These are phyloP conservation scores for Lippia alba DNA, from an alignment of 305 asterid species.

Conservation along the genomic window DNA sequence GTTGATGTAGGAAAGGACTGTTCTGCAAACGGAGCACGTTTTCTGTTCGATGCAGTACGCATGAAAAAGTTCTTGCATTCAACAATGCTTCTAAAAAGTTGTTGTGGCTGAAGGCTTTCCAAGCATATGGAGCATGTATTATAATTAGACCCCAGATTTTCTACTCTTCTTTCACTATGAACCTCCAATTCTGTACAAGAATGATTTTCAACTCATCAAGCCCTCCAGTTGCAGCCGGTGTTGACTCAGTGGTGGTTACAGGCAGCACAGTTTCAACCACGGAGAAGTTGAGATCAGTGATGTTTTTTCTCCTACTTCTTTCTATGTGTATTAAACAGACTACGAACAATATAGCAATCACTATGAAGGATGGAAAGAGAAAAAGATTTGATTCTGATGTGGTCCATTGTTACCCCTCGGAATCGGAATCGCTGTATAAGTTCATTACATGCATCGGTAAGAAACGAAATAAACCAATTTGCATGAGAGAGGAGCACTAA, in stretches of 20 bases:
- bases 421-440: no score
- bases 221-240: conserved; percentile 4
- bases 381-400: no score
- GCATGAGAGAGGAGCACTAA: no score
- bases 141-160: conserved; percentile 24
- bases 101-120: conserved; percentile 32
- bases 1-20: conserved; percentile 12
- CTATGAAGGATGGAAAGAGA: no score
- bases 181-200: conserved; percentile 5
- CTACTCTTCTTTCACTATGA: conserved; percentile 38
- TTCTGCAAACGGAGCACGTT: conserved; percentile 47
- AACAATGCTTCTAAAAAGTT: conserved; percentile 37
- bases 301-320: no score
- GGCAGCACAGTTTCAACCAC: not conserved
- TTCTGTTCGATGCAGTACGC: conserved; percentile 40
- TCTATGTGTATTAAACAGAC: no score
- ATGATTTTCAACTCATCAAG: no score
- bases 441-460: no score
- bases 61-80: conserved; percentile 44
- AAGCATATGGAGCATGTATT: conserved; percentile 44
- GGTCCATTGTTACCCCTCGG: no score
- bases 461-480: no score
- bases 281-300: no score
- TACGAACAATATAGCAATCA: no score
- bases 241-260: conserved; percentile 5